A percentile compares a stretch with the other conserved stretches of the same genome.
phyloP scores from a whole-genome alignment of 148 eudicot species.

The Dysphania ambrosioides region DNA sequence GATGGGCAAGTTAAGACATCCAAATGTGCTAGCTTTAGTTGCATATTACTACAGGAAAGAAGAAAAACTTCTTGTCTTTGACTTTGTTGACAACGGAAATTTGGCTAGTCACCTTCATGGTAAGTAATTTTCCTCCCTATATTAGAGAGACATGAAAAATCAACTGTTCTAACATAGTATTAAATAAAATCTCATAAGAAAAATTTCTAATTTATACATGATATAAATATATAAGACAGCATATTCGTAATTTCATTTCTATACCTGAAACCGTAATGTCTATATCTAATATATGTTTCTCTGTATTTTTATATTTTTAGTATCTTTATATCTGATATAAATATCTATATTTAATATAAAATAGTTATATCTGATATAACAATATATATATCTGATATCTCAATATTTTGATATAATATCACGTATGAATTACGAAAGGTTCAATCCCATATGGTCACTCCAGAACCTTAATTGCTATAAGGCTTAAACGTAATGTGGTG shows the following conservation, averaged over 20 bases:
- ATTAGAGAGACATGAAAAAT: neutral
- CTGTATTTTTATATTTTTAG: too few species aligned
- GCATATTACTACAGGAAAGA: conserved; percentile 75
- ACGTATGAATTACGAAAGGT: too few species aligned
- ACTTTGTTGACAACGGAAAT: conserved; percentile 46
- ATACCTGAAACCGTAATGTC: too few species aligned
- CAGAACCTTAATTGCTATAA: neutral
- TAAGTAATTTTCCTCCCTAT: conserved; percentile 3
- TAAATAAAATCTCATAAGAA: neutral
- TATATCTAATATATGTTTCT: too few species aligned
- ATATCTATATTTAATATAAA: too few species aligned
- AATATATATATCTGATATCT: too few species aligned
- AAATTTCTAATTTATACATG: too few species aligned
- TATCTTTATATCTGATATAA: too few species aligned
- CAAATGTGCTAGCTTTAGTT: conserved; percentile 56
- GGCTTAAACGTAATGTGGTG: conserved; percentile 3
- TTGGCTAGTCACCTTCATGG: conserved; percentile 76
- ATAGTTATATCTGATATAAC: too few species aligned
- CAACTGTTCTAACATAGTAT: neutral
- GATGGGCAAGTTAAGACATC: conserved; percentile 61
- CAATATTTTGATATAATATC: too few species aligned
- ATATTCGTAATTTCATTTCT: too few species aligned
- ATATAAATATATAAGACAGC: too few species aligned
- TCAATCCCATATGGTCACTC: neutral
- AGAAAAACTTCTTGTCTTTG: conserved; percentile 68